phyloP scores from a whole-genome alignment of 495 filamentous ascomycete genomes.

The Aspergillus coremiiformis region DNA sequence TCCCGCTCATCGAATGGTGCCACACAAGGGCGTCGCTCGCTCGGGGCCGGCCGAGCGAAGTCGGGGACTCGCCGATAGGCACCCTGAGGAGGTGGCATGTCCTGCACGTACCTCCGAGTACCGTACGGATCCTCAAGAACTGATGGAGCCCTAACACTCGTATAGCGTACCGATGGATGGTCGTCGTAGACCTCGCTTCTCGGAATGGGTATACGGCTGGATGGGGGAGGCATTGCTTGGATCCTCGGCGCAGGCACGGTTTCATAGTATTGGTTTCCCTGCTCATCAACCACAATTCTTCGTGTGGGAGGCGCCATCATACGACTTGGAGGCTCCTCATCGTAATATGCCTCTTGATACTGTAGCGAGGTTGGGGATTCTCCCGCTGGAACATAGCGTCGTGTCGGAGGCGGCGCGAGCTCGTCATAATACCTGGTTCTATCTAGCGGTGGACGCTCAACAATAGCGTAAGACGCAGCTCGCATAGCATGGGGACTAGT shows the following conservation, averaged over 20 bases:
- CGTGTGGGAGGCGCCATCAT: constrained; percentile 53
- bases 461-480: constrained; percentile 53
- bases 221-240: constrained; percentile 48
- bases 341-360: constrained; percentile 41
- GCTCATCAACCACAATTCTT: constrained; percentile 62
- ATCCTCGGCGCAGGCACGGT: constrained; percentile 37
- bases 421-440: constrained; percentile 53
- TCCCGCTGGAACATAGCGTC: constrained; percentile 43
- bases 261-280: constrained; percentile 64
- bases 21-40: constrained; percentile 28
- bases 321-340: constrained; percentile 33
- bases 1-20: constrained; percentile 30
- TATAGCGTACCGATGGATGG: constrained; percentile 24
- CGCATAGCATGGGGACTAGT: constrained; percentile 42
- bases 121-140: constrained; percentile 37
- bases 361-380: constrained; percentile 53
- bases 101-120: constrained; percentile 39
- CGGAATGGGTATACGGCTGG: constrained; percentile 22
- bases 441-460: constrained; percentile 44
- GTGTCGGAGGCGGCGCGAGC: constrained; percentile 32
- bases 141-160: constrained; percentile 35
- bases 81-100: constrained; percentile 36
- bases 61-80: constrained; percentile 39
- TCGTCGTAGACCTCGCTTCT: constrained; percentile 35
- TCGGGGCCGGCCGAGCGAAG: constrained; percentile 29